Percentiles rank a stretch among this genome's conserved stretches.
phyloP scores from a whole-genome alignment of 805 yeast genomes.

The Kodamaea neixiangensis region DNA sequence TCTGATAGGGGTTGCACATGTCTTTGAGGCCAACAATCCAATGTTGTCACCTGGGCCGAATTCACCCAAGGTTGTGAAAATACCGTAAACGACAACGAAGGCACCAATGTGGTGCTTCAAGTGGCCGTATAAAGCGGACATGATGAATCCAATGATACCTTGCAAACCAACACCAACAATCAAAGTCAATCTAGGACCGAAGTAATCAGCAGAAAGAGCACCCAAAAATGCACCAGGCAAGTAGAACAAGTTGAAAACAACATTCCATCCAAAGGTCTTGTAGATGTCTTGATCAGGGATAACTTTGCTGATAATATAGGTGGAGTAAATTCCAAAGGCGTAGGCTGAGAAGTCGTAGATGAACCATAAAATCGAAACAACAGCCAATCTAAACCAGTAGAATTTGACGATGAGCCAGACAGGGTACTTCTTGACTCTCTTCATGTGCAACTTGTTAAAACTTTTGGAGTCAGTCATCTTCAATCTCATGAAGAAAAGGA shows the following conservation, averaged over 20 bases:
- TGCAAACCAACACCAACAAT: slow-evolving; percentile 69
- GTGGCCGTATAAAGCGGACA: slow-evolving; percentile 69
- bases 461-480: slow-evolving; percentile 73
- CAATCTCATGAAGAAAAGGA: slow-evolving; percentile 75
- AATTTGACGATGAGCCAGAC: slow-evolving; percentile 68
- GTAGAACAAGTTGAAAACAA: slow-evolving; percentile 83
- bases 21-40: slow-evolving; percentile 84
- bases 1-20: slow-evolving; percentile 82
- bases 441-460: slow-evolving; percentile 70
- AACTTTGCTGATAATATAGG: slow-evolving; percentile 61
- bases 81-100: slow-evolving; percentile 84
- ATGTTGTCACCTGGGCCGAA: slow-evolving; percentile 94
- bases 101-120: slow-evolving; percentile 68
- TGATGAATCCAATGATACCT: slow-evolving; percentile 76
- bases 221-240: slow-evolving; percentile 90
- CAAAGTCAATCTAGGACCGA: slow-evolving; percentile 88
- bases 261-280: slow-evolving; percentile 88
- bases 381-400: slow-evolving; percentile 76
- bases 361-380: slow-evolving; percentile 85
- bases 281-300: slow-evolving; percentile 64
- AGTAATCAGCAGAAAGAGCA: slow-evolving; percentile 78
- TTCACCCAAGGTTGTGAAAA: slow-evolving; percentile 85
- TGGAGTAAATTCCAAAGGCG: slow-evolving; percentile 83
- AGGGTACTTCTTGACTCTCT: slow-evolving; percentile 58
- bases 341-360: slow-evolving; percentile 85